Percentiles rank a stretch among this genome's conserved stretches.
These are phyloP conservation scores for Iris macrosiphon DNA, from an alignment of 106 monocot genomes.

Conservation along the genomic window DNA sequence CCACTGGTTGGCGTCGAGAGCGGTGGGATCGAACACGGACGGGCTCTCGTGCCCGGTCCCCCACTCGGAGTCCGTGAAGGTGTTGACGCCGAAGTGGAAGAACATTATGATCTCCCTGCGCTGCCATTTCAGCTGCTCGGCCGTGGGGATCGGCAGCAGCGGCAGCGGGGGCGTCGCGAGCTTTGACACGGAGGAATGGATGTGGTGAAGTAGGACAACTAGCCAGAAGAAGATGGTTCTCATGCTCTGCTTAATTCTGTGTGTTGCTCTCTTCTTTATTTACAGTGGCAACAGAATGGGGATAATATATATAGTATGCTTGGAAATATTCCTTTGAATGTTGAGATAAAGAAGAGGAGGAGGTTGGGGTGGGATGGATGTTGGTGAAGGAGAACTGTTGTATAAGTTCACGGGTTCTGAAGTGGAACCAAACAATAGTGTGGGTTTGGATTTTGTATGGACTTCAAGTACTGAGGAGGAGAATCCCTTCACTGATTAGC, in stretches of 20 bases:
- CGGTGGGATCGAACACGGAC: slow-evolving; percentile 43
- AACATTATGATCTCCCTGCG: slow-evolving; percentile 82
- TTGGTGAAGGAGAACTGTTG: slow-evolving; percentile 1
- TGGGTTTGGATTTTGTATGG: no score
- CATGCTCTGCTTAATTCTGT: background rate
- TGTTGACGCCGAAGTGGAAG: slow-evolving; percentile 97
- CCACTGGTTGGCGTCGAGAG: slow-evolving; percentile 65
- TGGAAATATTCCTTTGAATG: no score
- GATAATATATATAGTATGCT: background rate
- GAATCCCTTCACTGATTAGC: no score
- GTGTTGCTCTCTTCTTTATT: background rate
- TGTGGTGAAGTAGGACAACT: slow-evolving; percentile 15
- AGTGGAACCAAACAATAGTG: no score
- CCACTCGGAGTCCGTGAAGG: slow-evolving; percentile 90
- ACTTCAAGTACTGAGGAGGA: no score
- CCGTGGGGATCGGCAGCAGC: slow-evolving; percentile 58
- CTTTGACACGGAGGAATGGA: slow-evolving; percentile 5
- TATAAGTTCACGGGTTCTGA: slow-evolving; percentile 8
- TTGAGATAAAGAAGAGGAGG: background rate
- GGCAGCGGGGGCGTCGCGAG: slow-evolving; percentile 43
- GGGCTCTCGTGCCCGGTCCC: slow-evolving; percentile 69
- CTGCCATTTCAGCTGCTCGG: slow-evolving; percentile 80
- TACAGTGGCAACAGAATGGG: background rate
- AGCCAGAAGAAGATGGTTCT: slow-evolving; percentile 1
- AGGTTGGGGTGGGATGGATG: background rate